Evolutionary conservation across 192 early-diverging fungal species (phyloP).

Genomic region (Coemansia sp.): DNA sequence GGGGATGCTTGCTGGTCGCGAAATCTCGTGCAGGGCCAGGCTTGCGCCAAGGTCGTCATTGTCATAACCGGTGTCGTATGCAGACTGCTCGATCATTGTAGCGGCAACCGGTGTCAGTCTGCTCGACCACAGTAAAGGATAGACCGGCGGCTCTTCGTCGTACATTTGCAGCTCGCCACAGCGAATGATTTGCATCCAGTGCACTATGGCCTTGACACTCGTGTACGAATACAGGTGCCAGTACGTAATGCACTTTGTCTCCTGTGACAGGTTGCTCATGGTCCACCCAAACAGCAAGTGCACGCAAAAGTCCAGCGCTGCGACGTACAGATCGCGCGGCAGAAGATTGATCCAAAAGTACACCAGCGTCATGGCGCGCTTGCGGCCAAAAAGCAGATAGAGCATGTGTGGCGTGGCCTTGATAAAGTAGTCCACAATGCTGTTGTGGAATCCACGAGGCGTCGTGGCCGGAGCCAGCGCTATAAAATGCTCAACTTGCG

Average conservation of each 20-base stretch:
- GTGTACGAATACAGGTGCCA: conserved; percentile 85
- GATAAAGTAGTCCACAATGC: conserved; percentile 73
- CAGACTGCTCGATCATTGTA: neutral
- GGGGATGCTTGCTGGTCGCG: conserved; percentile 18
- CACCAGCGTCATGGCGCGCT: conserved; percentile 68
- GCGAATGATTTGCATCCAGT: conserved; percentile 95
- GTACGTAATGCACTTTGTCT: conserved; percentile 75
- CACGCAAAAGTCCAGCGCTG: conserved; percentile 66
- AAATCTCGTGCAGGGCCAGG: conserved; percentile 1
- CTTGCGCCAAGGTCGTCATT: neutral
- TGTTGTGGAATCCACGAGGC: conserved; percentile 75
- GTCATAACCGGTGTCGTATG: neutral
- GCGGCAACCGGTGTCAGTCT: neutral
- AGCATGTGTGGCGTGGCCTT: conserved; percentile 82
- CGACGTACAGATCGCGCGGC: conserved; percentile 67
- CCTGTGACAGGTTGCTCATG: conserved; percentile 59
- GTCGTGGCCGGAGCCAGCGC: conserved; percentile 88
- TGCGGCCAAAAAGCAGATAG: conserved; percentile 84
- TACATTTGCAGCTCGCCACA: conserved; percentile 87
- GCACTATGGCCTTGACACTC: conserved; percentile 87
- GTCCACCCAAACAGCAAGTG: conserved; percentile 84
- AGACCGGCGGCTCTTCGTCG: conserved; percentile 68
- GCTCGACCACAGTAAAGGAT: conserved; percentile 36
- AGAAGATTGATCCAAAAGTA: conserved; percentile 84
- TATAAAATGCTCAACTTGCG: conserved; percentile 83